Conservation (phyloP, 148 eudicot species). For the Fallopia convolvulus region DNA sequence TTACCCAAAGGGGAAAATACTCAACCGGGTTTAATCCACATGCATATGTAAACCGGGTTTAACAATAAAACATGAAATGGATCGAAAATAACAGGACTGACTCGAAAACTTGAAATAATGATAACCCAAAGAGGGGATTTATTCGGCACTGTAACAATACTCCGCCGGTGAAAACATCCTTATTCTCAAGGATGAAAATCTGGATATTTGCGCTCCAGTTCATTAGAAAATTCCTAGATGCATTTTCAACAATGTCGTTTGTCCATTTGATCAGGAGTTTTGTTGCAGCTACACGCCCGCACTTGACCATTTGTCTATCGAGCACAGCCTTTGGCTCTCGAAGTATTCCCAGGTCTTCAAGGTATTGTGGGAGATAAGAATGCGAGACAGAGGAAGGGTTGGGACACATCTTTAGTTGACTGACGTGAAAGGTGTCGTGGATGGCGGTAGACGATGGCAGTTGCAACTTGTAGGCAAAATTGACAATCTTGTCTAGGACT, state of each 20-base stretch:
- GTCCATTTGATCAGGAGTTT: neutral
- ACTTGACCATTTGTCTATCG: neutral
- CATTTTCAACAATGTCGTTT: neutral
- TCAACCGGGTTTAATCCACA: no score
- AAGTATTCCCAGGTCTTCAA: neutral
- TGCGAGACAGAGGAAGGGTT: neutral
- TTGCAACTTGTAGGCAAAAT: neutral
- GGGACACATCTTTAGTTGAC: neutral
- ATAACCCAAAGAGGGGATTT: neutral
- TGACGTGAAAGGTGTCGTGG: neutral
- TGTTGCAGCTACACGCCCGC: neutral
- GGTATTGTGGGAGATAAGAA: neutral
- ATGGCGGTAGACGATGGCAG: neutral
- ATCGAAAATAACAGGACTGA: no score
- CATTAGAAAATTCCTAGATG: neutral
- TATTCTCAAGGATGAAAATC: neutral
- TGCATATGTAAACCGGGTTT: no score
- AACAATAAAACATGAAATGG: no score
- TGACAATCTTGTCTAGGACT: neutral
- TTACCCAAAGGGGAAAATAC: no score
- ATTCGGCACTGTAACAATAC: neutral
- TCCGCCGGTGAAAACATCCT: neutral
- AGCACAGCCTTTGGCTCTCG: neutral
- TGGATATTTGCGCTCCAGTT: neutral
- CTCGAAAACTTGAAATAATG: no score